A percentile compares a stretch with the other conserved stretches of the same genome.
Conservation (phyloP, 208 protist genomes). For the Trypanosoma mega region DNA sequence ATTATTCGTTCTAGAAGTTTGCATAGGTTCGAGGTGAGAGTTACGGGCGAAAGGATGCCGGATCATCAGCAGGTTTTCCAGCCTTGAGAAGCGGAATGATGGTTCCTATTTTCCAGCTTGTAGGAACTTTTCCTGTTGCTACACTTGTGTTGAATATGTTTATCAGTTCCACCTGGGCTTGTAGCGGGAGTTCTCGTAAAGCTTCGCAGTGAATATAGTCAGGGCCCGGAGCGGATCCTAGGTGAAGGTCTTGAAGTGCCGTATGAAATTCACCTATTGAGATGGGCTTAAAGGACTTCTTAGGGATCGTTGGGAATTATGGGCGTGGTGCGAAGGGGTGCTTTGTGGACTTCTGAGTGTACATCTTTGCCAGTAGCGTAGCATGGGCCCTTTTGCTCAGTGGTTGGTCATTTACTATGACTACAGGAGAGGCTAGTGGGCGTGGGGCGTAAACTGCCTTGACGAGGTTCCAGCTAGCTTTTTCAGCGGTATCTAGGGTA, state of each 20-base stretch:
- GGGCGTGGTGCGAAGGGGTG: neutral
- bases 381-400: neutral
- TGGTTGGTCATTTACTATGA: neutral
- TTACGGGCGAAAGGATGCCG: conserved; percentile 24
- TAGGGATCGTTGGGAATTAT: too few relatives aligned
- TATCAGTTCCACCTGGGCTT: neutral
- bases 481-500: neutral
- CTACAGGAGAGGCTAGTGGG: neutral
- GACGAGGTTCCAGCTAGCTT: neutral
- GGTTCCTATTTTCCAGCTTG: conserved; percentile 21
- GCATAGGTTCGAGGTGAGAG: conserved; percentile 25
- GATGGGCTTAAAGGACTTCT: too few relatives aligned
- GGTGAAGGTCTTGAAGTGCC: neutral
- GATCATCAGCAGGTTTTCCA: conserved; percentile 15
- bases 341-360: neutral
- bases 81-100: conserved; percentile 36
- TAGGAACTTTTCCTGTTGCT: conserved; percentile 11
- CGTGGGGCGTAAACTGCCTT: neutral
- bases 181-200: neutral
- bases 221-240: neutral
- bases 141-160: conserved; percentile 25
- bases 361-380: neutral
- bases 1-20: conserved; percentile 34
- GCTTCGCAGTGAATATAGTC: neutral
- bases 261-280: neutral